Percentiles rank a stretch among this genome's conserved stretches.
phyloP scores from a whole-genome alignment of 1,139 yeast genomes.

The Hansenula sp. region DNA sequence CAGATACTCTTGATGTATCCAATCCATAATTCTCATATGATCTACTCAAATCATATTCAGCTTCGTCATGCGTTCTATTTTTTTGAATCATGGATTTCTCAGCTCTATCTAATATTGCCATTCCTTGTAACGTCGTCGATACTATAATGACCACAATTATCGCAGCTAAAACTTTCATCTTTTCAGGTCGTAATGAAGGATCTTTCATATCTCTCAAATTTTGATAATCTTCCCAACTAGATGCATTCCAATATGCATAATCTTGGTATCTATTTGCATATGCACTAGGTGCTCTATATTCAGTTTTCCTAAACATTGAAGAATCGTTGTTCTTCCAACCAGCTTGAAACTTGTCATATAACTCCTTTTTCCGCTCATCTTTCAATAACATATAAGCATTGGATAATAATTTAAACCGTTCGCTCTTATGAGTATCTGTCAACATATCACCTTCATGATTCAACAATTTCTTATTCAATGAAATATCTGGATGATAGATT shows the following conservation, averaged over 20 bases:
- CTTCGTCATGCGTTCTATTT: slow-evolving; percentile 36
- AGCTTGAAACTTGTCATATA: slow-evolving; percentile 39
- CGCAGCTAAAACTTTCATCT: slow-evolving; percentile 24
- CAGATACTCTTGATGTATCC: slow-evolving; percentile 45
- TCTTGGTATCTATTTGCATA: slow-evolving; percentile 24
- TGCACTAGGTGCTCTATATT: slow-evolving; percentile 14
- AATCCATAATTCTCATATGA: slow-evolving; percentile 53
- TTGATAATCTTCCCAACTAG: slow-evolving; percentile 67
- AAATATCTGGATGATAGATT: slow-evolving; percentile 82
- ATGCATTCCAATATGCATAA: slow-evolving; percentile 60
- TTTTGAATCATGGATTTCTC: slow-evolving; percentile 25
- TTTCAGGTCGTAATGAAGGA: slow-evolving; percentile 16
- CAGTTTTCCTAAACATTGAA: slow-evolving; percentile 1
- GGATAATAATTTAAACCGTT: slow-evolving; percentile 65
- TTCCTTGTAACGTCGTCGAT: slow-evolving; percentile 27
- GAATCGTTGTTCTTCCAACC: slow-evolving; percentile 31
- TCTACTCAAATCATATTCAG: slow-evolving; percentile 42
- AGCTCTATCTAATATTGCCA: slow-evolving; percentile 35
- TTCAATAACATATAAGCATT: slow-evolving; percentile 71
- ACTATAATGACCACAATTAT: slow-evolving; percentile 24
- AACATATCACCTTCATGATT: slow-evolving; percentile 30
- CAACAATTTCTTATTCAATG: slow-evolving; percentile 28
- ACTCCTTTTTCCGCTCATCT: slow-evolving; percentile 44
- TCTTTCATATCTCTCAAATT: slow-evolving; percentile 19
- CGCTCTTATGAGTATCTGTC: slow-evolving; percentile 40